Conservation (phyloP, 169 alveolate genomes). For the Eimeria tenella region DNA sequence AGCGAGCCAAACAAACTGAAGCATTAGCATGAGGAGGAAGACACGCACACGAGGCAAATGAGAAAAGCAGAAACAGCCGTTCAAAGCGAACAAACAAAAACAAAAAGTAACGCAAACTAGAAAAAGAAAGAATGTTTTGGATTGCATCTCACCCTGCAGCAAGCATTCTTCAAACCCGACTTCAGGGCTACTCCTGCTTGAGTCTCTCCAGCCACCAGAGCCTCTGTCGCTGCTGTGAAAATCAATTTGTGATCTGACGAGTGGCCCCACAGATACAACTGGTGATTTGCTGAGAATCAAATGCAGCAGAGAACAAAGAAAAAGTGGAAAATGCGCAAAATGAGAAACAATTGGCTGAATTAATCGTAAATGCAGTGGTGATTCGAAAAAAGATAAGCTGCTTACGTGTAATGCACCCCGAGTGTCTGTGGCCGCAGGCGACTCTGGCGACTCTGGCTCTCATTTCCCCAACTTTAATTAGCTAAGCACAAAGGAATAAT, state of each 20-base stretch:
- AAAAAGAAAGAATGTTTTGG: neutral
- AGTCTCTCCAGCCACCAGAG: constrained; percentile 83
- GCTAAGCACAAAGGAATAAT: neutral
- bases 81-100: neutral
- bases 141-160: constrained; percentile 62
- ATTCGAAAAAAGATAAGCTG: neutral
- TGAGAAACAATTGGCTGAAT: neutral
- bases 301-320: neutral
- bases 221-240: constrained; percentile 88
- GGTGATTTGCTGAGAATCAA: constrained; percentile 80
- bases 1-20: too few relatives aligned
- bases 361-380: neutral
- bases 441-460: constrained; percentile 28
- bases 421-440: constrained; percentile 69
- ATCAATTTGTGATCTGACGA: constrained; percentile 91
- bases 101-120: neutral
- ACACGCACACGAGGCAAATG: neutral
- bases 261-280: constrained; percentile 91
- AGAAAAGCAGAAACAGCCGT: too few relatives aligned
- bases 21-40: neutral
- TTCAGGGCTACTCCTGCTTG: constrained; percentile 91
- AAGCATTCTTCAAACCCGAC: constrained; percentile 87
- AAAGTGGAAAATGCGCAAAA: neutral
- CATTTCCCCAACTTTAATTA: constrained; percentile 57
- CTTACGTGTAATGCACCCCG: constrained; percentile 75